Conservation (phyloP, 768 basidiomycete species). For the Xerocomellus dryophilus region DNA sequence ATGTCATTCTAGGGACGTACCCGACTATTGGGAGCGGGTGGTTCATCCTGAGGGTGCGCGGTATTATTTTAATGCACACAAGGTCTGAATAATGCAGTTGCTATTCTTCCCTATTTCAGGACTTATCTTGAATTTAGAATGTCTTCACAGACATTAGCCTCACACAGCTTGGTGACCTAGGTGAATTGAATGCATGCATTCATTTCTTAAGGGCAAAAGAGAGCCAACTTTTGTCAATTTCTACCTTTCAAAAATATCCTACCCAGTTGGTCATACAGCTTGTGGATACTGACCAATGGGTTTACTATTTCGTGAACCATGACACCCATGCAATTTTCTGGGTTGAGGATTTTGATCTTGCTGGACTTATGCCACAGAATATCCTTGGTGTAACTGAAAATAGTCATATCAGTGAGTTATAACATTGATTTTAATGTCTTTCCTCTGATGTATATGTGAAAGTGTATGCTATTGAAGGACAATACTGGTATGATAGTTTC, state of each 20-base stretch:
- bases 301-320: conserved; percentile 1
- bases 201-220: neutral
- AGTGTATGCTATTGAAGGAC: neutral
- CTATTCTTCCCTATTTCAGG: neutral
- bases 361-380: neutral
- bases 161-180: neutral
- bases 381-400: neutral
- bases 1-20: neutral
- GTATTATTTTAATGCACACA: neutral
- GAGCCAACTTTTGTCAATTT: neutral
- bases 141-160: neutral
- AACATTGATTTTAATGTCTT: neutral
- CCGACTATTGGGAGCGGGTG: neutral
- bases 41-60: conserved; percentile 1
- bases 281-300: neutral
- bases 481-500: neutral
- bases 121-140: neutral
- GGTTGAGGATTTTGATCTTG: neutral
- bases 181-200: neutral
- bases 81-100: neutral
- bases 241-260: neutral
- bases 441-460: neutral
- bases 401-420: neutral
- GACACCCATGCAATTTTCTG: neutral
- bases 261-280: neutral